These are phyloP conservation scores for Emericellopsis atlantica DNA, from an alignment of 2,329 filamentous ascomycete species.

Conservation along the genomic window DNA sequence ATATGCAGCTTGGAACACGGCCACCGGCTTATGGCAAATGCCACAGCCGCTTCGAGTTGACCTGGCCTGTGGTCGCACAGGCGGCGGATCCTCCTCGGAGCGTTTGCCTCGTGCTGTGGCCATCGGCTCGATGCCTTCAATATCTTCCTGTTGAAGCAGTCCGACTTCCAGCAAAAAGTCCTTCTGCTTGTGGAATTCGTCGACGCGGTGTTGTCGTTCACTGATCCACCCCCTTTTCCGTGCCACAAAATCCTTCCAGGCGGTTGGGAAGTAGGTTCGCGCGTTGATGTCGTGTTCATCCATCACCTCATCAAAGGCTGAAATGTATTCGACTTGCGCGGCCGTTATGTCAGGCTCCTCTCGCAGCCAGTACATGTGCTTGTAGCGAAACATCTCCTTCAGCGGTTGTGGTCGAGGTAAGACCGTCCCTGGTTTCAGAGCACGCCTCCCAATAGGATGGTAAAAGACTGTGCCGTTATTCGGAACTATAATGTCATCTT, in stretches of 20 bases:
- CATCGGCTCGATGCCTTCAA: too few relatives aligned
- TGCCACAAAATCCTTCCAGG: constrained; percentile 38
- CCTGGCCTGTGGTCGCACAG: too few relatives aligned
- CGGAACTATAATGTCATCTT: constrained; percentile 28
- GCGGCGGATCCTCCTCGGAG: too few relatives aligned
- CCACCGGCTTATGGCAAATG: too few relatives aligned
- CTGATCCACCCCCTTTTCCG: constrained; percentile 40
- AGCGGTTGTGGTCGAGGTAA: constrained; percentile 31
- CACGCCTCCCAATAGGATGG: constrained; percentile 42
- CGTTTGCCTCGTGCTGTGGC: too few relatives aligned
- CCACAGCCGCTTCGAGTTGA: too few relatives aligned
- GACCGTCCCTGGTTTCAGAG: constrained; percentile 32
- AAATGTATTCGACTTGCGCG: constrained; percentile 44
- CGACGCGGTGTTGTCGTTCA: constrained; percentile 29
- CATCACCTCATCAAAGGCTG: constrained; percentile 45
- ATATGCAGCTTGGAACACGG: too few relatives aligned
- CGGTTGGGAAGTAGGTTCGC: constrained; percentile 35
- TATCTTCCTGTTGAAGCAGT: too few relatives aligned
- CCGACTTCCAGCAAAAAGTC: too few relatives aligned
- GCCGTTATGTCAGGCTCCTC: constrained; percentile 43
- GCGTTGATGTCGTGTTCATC: constrained; percentile 37
- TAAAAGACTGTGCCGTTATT: constrained; percentile 39
- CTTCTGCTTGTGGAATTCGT: constrained; percentile 25
- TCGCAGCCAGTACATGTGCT: constrained; percentile 42
- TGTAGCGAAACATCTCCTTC: constrained; percentile 43